Conservation (phyloP, 805 yeast species). For the Suhomyces pyralidae region DNA sequence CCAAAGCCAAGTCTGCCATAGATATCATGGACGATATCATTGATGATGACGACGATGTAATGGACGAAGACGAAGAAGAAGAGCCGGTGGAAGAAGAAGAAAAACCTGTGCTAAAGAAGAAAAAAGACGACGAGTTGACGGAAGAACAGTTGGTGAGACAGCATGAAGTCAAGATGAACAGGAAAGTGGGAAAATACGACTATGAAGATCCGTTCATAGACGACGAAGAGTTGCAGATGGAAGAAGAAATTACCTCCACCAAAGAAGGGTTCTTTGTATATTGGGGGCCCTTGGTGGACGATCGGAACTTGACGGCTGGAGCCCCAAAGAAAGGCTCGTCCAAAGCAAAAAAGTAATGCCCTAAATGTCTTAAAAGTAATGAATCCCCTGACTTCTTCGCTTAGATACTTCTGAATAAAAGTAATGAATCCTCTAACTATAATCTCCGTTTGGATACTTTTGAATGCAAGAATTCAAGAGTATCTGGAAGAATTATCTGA, state of each 20-base stretch:
- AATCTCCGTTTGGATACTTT: no score
- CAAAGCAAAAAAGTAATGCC: constrained; percentile 22
- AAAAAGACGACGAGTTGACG: constrained; percentile 23
- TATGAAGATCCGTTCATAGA: constrained; percentile 93
- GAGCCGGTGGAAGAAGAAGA: constrained; percentile 14
- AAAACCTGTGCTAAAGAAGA: constrained; percentile 15
- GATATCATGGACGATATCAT: constrained; percentile 48
- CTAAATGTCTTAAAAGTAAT: no score
- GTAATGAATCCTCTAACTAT: no score
- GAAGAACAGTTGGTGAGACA: constrained; percentile 45
- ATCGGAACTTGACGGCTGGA: constrained; percentile 19
- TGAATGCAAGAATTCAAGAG: no score
- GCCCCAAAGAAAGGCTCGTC: constrained; percentile 21
- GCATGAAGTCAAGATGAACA: constrained; percentile 50
- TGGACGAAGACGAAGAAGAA: constrained; percentile 46
- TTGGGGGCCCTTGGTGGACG: constrained; percentile 84
- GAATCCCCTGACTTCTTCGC: no score
- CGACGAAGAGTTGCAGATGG: constrained; percentile 88
- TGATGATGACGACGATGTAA: constrained; percentile 50
- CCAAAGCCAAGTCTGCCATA: constrained; percentile 57
- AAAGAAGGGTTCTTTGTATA: constrained; percentile 95
- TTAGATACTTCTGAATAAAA: no score
- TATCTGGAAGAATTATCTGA: no score
- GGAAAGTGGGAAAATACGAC: constrained; percentile 89
- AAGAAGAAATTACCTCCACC: constrained; percentile 88